Evolutionary conservation across 2,329 filamentous ascomycete genomes (phyloP).

Genomic region (Verruconis gallopava): DNA sequence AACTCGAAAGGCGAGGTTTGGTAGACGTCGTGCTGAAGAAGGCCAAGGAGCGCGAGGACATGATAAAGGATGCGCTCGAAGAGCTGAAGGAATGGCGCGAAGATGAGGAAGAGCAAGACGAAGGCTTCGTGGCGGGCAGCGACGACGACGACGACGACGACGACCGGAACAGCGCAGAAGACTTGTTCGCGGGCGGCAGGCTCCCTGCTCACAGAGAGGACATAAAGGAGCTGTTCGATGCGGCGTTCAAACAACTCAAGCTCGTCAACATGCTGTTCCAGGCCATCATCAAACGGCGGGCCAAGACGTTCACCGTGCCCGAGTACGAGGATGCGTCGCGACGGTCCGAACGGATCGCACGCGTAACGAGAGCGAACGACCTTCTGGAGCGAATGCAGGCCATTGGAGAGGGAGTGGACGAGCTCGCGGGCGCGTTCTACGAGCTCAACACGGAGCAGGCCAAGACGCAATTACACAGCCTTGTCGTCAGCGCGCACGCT

Average conservation of each 20-base stretch:
- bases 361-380: slow-evolving; percentile 43
- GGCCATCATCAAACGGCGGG: slow-evolving; percentile 54
- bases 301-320: slow-evolving; percentile 44
- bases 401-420: slow-evolving; percentile 56
- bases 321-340: slow-evolving; percentile 11
- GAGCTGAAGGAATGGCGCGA: slow-evolving; percentile 84
- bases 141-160: slow-evolving; percentile 22
- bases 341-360: slow-evolving; percentile 13
- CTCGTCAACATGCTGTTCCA: slow-evolving; percentile 56
- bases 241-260: slow-evolving; percentile 50
- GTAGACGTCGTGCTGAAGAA: slow-evolving; percentile 57
- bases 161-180: slow-evolving; percentile 47
- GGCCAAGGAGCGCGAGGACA: slow-evolving; percentile 59
- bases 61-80: slow-evolving; percentile 68
- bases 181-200: slow-evolving; percentile 50
- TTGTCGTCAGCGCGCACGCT: slow-evolving; percentile 46
- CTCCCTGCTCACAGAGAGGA: slow-evolving; percentile 54
- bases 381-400: slow-evolving; percentile 42
- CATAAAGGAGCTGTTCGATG: slow-evolving; percentile 53
- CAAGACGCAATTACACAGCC: slow-evolving; percentile 44
- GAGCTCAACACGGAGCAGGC: slow-evolving; percentile 48
- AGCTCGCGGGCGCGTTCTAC: slow-evolving; percentile 62
- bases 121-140: slow-evolving; percentile 23
- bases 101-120: slow-evolving; percentile 49
- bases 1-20: slow-evolving; percentile 53